A percentile compares a stretch with the other conserved stretches of the same genome.
Conservation (phyloP, 306 rosid genomes). For the Trifolium subterraneum region DNA sequence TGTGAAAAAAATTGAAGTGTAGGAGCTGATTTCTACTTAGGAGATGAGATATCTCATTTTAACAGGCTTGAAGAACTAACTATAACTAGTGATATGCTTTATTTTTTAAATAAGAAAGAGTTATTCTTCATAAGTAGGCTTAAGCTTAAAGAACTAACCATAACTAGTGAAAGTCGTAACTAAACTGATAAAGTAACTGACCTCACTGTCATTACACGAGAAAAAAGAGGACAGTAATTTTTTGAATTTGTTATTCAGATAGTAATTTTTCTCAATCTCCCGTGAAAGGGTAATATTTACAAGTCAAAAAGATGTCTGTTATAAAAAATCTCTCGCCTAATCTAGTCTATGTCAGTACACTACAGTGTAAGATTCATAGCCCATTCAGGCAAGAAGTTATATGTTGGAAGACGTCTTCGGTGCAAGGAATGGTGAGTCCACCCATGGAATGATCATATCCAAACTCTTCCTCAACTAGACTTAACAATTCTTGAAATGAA, state of each 20-base stretch:
- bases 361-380: not conserved
- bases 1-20: too few species aligned
- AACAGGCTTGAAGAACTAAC: too few species aligned
- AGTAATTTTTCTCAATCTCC: not conserved
- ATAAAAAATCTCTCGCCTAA: not conserved
- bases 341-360: not conserved
- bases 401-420: constrained; percentile 38
- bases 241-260: not conserved
- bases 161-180: too few species aligned
- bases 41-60: too few species aligned
- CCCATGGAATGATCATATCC: constrained; percentile 59
- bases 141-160: not conserved
- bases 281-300: not conserved
- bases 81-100: not conserved
- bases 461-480: constrained; percentile 47
- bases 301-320: not conserved
- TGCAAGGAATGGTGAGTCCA: constrained; percentile 54
- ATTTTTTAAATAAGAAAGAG: too few species aligned
- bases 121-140: too few species aligned
- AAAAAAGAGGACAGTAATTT: not conserved
- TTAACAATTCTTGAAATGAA: constrained; percentile 47
- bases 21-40: too few species aligned
- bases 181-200: not conserved
- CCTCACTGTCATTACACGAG: not conserved
- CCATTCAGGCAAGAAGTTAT: constrained; percentile 27